Evolutionary conservation across 2,329 filamentous ascomycete species (phyloP), one percentile per base, ranked within the genome.

Genomic region (Talaromyces sp.): DNA sequence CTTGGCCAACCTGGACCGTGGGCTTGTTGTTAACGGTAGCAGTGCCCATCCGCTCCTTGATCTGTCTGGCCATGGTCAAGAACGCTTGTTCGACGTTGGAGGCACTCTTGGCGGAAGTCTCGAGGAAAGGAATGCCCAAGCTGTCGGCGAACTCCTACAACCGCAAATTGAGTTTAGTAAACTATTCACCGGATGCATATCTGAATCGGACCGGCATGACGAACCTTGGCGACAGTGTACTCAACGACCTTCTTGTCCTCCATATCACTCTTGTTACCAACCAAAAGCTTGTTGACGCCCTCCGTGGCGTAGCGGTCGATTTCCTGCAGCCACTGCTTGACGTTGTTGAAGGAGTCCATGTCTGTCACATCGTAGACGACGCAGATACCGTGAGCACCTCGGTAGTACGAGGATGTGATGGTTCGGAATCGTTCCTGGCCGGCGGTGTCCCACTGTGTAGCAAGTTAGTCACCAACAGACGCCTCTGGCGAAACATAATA

Each of bases 211-310:
- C 56, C n/a, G 53, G 35, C 38, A 48, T 7, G 27, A 71, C 84
- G 63, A 82, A 97, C 94, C 91, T 99, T 99, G 70, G 94, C 94
- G 69, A 97, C 94, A 66, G 92, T 96, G 86, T 99, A 99, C 79
- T 99, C 94, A 64, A 99, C 94, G 46, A 97, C 94, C 85, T 97
- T 99, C 90, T 99, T 99, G 82, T 99, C 94, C 62, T 93, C 88
- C 92, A 99, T 97, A 90, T 99, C 94, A 81, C 92, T 96, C 89
- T 99, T 99, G 89, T 99, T 99, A 74, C 94, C 94, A 65, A 99
- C 93, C 64, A 99, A 88, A 67, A 99, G 85, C 86, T 99, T 99
- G 87, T 99, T 99, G 74, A 99, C 94, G 67, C 94, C 94, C 81
- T 99, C 94, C 68, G 94, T 99, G 70, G 94, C 94, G 74, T 99